Evolutionary conservation across 2,329 filamentous ascomycete species (phyloP), one percentile per base, ranked within the genome.

Genomic region (Geosmithia flava): DNA sequence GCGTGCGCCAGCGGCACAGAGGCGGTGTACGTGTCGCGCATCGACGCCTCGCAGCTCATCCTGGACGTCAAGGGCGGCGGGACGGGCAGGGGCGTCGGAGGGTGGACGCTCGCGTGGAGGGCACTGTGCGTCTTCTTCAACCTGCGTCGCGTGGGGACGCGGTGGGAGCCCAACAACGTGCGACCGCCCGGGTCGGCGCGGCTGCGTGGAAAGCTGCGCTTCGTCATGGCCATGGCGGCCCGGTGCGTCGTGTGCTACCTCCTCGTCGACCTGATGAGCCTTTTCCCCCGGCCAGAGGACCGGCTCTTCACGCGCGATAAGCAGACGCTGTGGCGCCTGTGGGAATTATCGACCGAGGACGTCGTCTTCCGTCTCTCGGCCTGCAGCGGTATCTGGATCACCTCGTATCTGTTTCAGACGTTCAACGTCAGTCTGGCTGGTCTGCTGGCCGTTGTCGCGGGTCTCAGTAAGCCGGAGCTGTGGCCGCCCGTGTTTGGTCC

Each of bases 71-170:
- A 37, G 44, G 37, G 37, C 29, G 13, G 19, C 33, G 23, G 19
- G n/a, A 8, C 30, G 27, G 19, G 30, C 8, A 33, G 19, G 16
- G 20, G 40, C 2, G 16, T 11, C 30, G 20, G 30, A 30, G 23
- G 16, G 7, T 20, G 40, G 15, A 41, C 45, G 37, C 42, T 48
- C 19, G 23, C 47, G 19, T 47, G 46, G 46, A 27, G 45, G 17
- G 51, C 47, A 1, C 44, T 49, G 20, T 46, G 47, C 44, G n/a
- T 46, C 15, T 45, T 41, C 47, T 49, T 44, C 45, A 50, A 49
- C 45, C 15, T 48, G 23, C 49, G 49, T 3, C 49, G 51, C 2
- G 30, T 52, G 15, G 46, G 46, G 42, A 52, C 47, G 13, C 20
- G 20, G 20, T 48, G 50, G 42, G 17, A 52, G 20, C 41, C 44